Evolutionary conservation across 331 rosid genomes (phyloP).

Genomic region (Acacia concinna): DNA sequence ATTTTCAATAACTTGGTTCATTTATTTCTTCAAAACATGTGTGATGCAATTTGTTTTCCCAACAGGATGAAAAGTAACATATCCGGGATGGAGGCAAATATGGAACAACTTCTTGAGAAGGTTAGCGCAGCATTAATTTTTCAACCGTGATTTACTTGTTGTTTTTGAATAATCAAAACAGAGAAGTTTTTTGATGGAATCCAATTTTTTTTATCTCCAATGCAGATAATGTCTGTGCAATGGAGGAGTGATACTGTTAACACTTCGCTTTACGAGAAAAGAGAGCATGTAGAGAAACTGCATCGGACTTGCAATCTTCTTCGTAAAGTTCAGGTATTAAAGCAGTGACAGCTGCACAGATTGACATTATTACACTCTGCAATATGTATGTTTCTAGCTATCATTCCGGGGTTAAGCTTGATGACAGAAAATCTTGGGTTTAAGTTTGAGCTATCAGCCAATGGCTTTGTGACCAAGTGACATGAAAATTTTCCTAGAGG

Average conservation of each 20-base stretch:
- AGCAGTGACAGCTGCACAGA: neutral
- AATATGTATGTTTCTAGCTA: neutral
- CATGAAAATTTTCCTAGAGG: neutral
- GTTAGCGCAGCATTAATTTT: conserved; percentile 28
- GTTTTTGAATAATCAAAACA: neutral
- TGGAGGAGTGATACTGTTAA: conserved; percentile 86
- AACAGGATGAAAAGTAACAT: conserved; percentile 89
- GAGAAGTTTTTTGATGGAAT: conserved; percentile 6
- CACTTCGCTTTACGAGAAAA: conserved; percentile 70
- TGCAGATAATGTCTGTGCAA: conserved; percentile 86
- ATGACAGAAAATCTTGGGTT: neutral
- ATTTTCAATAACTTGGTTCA: neutral
- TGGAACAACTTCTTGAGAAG: conserved; percentile 92
- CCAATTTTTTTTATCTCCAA: conserved; percentile 1
- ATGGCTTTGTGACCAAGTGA: neutral
- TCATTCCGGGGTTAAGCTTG: neutral
- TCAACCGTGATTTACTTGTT: neutral
- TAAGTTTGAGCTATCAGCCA: neutral
- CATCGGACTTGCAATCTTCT: conserved; percentile 81
- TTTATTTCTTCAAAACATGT: neutral
- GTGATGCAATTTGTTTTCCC: neutral
- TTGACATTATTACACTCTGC: neutral
- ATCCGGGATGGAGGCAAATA: conserved; percentile 81
- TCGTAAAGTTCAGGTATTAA: conserved; percentile 82
- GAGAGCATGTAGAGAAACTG: conserved; percentile 86